Percentiles rank a stretch among this genome's conserved stretches.
These are phyloP conservation scores for Straminergon stramineum DNA, from an alignment of 225 moss, liverwort and hornwort genomes.

Conservation along the genomic window DNA sequence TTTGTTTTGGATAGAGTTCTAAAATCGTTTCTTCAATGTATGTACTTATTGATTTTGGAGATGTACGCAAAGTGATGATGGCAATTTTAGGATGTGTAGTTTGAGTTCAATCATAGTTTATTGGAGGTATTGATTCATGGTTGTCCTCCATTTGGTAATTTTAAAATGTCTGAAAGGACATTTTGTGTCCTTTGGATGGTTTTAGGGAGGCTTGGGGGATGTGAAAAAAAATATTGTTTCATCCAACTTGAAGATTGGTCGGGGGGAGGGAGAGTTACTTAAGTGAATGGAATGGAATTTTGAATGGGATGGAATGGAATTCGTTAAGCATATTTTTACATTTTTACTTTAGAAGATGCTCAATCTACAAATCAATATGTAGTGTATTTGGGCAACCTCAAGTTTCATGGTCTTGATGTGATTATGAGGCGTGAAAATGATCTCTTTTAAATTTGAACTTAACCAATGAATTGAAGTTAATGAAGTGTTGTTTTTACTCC, in stretches of 20 bases:
- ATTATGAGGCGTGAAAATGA: background rate
- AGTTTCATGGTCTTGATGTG: background rate
- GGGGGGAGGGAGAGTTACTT: too few species aligned
- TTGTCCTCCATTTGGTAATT: accelerated
- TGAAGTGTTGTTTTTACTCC: background rate
- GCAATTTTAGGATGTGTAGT: background rate
- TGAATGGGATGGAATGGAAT: too few species aligned
- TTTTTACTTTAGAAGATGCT: background rate
- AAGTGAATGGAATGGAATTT: background rate
- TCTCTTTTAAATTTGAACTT: background rate
- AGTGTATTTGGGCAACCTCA: background rate
- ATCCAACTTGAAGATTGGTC: too few species aligned
- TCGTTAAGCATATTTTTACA: background rate
- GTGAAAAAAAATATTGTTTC: background rate
- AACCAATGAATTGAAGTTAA: background rate
- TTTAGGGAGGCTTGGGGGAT: background rate
- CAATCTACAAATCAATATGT: accelerated
- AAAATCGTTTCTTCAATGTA: background rate
- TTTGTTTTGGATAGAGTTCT: background rate
- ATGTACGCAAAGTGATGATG: background rate
- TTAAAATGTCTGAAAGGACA: accelerated
- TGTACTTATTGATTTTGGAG: background rate
- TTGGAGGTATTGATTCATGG: accelerated
- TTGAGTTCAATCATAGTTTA: background rate
- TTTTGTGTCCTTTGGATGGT: background rate